Conservation (phyloP, 164 flowering plant genomes). For the Nymphaea thermarum region DNA sequence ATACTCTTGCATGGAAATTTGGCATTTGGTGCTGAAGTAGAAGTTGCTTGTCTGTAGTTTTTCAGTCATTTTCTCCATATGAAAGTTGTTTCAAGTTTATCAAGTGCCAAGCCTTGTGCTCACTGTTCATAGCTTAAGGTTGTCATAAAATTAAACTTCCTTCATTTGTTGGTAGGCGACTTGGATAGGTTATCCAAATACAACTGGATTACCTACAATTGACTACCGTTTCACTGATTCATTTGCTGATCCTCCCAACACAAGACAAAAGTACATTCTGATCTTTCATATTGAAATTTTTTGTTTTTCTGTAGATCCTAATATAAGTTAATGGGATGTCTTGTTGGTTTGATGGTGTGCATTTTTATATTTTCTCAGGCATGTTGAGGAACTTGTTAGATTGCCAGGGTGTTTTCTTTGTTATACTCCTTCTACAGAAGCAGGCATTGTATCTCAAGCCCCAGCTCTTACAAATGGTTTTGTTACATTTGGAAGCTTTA, state of each 20-base stretch:
- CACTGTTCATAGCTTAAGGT: too few species aligned
- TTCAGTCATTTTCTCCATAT: too few species aligned
- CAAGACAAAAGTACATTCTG: slow-evolving; percentile 59
- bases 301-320: background rate
- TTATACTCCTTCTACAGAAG: slow-evolving; percentile 93
- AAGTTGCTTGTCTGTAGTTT: too few species aligned
- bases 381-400: slow-evolving; percentile 86
- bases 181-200: slow-evolving; percentile 99
- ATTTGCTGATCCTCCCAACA: slow-evolving; percentile 68
- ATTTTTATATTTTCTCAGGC: slow-evolving; percentile 30
- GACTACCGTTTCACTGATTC: slow-evolving; percentile 92
- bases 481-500: slow-evolving; percentile 94
- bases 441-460: slow-evolving; percentile 74
- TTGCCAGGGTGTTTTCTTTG: slow-evolving; percentile 89
- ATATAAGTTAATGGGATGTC: background rate
- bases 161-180: slow-evolving; percentile 45
- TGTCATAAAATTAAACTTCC: too few species aligned
- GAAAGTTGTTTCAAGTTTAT: too few species aligned
- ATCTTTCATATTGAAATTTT: slow-evolving; percentile 1
- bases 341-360: background rate
- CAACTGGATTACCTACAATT: slow-evolving; percentile 91
- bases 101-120: too few species aligned
- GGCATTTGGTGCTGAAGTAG: too few species aligned
- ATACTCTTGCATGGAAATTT: too few species aligned
- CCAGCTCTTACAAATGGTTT: slow-evolving; percentile 95